Evolutionary conservation across 441 rosid genomes (phyloP).

Genomic region (Breynia disticha): DNA sequence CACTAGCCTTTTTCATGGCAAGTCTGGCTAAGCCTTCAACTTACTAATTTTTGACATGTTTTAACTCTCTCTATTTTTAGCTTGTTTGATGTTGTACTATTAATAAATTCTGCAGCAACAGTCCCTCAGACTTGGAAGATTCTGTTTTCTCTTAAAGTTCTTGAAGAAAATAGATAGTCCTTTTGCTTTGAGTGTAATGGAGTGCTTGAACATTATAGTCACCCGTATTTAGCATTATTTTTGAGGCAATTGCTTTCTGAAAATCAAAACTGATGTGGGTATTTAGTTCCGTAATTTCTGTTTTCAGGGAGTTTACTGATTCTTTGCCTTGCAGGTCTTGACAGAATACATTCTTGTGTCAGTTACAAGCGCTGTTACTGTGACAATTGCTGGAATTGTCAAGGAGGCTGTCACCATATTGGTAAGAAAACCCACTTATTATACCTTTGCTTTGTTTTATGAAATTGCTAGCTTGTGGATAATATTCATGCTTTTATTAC

Average conservation of each 20-base stretch:
- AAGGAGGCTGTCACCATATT: slow-evolving; percentile 96
- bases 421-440: slow-evolving; percentile 33
- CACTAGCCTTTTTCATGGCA: slow-evolving; percentile 93
- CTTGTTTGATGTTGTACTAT: neutral
- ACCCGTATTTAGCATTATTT: no score
- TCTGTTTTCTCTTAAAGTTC: neutral
- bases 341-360: slow-evolving; percentile 88
- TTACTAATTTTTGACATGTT: neutral
- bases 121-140: no score
- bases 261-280: neutral
- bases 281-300: neutral
- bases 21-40: slow-evolving; percentile 11
- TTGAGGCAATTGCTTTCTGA: no score
- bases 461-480: slow-evolving; percentile 1
- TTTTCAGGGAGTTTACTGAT: slow-evolving; percentile 6
- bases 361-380: slow-evolving; percentile 95
- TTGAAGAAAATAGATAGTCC: neutral
- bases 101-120: no score
- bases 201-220: neutral
- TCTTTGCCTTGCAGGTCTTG: slow-evolving; percentile 56
- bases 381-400: slow-evolving; percentile 93
- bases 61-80: neutral
- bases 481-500: no score
- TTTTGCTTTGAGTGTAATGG: neutral
- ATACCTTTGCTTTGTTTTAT: neutral